phyloP scores from a whole-genome alignment of 2,329 filamentous ascomycete genomes.

The Colletotrichum scovillei region DNA sequence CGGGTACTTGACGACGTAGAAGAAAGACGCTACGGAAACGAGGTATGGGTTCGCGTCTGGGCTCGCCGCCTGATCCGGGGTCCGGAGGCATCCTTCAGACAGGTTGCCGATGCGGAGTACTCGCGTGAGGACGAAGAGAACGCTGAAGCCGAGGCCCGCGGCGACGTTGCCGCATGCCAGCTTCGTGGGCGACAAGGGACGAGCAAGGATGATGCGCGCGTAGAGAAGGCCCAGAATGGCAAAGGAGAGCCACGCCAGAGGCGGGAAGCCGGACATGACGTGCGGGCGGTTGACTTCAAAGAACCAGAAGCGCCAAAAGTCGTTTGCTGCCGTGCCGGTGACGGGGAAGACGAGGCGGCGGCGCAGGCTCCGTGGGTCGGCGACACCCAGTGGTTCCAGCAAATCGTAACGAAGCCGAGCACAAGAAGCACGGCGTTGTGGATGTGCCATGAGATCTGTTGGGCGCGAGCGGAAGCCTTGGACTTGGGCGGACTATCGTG shows the following conservation, averaged over 20 bases:
- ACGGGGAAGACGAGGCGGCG: conserved; percentile 4
- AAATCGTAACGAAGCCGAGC: conserved; percentile 51
- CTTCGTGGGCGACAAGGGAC: conserved; percentile 43
- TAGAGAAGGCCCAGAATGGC: conserved; percentile 57
- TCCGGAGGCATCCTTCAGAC: conserved; percentile 54
- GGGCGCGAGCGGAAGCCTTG: conserved; percentile 21
- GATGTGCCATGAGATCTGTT: conserved; percentile 51
- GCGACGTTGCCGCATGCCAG: conserved; percentile 43
- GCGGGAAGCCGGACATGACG: conserved; percentile 55
- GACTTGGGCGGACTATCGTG: neutral
- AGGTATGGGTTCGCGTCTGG: conserved; percentile 53
- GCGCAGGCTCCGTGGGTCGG: conserved; percentile 51
- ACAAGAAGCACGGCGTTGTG: conserved; percentile 51
- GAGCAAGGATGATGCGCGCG: conserved; percentile 50
- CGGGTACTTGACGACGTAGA: conserved; percentile 60
- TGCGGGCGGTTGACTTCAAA: conserved; percentile 43
- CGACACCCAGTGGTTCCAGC: conserved; percentile 60
- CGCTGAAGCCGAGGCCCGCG: conserved; percentile 44
- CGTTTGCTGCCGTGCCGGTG: conserved; percentile 35
- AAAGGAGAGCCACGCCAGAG: conserved; percentile 59
- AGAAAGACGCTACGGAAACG: conserved; percentile 53
- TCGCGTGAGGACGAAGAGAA: conserved; percentile 55
- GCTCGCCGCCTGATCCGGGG: conserved; percentile 47
- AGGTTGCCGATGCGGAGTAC: conserved; percentile 56
- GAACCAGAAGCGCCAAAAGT: conserved; percentile 54